These are phyloP conservation scores for Hydrangea macrophylla DNA, from an alignment of 148 eudicot species.

Conservation along the genomic window DNA sequence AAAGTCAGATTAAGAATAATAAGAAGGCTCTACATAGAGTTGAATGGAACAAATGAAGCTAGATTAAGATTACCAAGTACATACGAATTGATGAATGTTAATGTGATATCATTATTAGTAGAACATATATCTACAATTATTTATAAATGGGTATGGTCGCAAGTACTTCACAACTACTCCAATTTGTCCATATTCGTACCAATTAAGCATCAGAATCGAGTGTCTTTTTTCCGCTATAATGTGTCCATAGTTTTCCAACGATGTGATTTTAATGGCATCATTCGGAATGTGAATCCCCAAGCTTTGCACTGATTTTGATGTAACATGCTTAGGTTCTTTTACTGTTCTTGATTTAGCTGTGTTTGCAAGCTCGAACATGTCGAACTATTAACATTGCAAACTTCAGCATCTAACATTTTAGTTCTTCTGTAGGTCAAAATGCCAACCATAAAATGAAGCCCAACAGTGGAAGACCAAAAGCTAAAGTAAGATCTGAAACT, in stretches of 20 bases:
- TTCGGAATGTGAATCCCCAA: no score
- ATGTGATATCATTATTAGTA: no score
- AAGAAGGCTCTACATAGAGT: neutral
- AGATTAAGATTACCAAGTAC: neutral
- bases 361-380: slow-evolving; percentile 1
- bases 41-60: neutral
- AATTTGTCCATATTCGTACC: neutral
- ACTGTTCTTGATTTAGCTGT: neutral
- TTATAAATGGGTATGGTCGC: neutral
- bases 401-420: neutral
- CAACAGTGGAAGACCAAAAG: slow-evolving; percentile 19
- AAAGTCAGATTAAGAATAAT: neutral
- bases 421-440: slow-evolving; percentile 34
- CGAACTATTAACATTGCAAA: neutral
- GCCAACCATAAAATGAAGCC: slow-evolving; percentile 23
- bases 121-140: neutral
- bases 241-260: slow-evolving; percentile 10
- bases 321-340: neutral
- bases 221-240: neutral
- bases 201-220: neutral
- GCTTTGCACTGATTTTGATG: neutral
- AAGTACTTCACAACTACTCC: neutral
- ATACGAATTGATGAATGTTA: neutral
- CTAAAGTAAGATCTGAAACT: slow-evolving; percentile 31
- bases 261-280: neutral